phyloP scores from a whole-genome alignment of 306 rosid species.

The Cicer chorassanicum region DNA sequence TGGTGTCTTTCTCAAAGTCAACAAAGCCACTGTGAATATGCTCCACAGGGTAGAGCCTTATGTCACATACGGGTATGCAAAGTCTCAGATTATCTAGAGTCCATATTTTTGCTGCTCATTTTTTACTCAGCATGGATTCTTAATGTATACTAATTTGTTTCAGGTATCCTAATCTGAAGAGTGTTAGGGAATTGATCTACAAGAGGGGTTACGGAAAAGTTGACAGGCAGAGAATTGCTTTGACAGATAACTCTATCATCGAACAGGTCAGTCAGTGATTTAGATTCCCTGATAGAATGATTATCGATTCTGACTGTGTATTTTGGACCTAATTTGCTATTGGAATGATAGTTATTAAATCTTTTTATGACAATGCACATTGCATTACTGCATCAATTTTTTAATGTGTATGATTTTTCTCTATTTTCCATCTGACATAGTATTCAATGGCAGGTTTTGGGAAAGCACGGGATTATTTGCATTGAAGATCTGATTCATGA shows the following conservation, averaged over 20 bases:
- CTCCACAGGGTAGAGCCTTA: conserved; percentile 80
- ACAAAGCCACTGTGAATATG: conserved; percentile 83
- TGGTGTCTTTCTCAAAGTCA: conserved; percentile 79
- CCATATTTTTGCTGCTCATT: not conserved
- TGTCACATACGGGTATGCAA: conserved; percentile 71
- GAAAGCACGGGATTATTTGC: conserved; percentile 72
- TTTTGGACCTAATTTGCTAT: not conserved
- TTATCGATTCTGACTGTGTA: too few relatives aligned
- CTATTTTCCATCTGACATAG: not conserved
- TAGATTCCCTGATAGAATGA: not conserved
- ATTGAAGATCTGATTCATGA: conserved; percentile 82
- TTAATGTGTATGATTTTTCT: not conserved
- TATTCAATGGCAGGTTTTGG: conserved; percentile 57
- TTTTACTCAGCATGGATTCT: not conserved
- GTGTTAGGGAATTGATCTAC: conserved; percentile 72
- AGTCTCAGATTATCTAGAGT: not conserved
- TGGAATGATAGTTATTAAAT: not conserved
- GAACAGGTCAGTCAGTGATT: conserved; percentile 56
- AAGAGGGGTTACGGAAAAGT: conserved; percentile 76
- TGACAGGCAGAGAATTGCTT: conserved; percentile 66
- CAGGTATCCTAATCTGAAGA: conserved; percentile 80
- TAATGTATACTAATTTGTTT: conserved; percentile 15
- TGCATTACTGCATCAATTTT: not conserved
- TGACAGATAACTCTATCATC: conserved; percentile 68
- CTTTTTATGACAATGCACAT: not conserved